Conservation (phyloP, 2,329 filamentous ascomycete species). For the Mycosphaerelloides madeirae region DNA sequence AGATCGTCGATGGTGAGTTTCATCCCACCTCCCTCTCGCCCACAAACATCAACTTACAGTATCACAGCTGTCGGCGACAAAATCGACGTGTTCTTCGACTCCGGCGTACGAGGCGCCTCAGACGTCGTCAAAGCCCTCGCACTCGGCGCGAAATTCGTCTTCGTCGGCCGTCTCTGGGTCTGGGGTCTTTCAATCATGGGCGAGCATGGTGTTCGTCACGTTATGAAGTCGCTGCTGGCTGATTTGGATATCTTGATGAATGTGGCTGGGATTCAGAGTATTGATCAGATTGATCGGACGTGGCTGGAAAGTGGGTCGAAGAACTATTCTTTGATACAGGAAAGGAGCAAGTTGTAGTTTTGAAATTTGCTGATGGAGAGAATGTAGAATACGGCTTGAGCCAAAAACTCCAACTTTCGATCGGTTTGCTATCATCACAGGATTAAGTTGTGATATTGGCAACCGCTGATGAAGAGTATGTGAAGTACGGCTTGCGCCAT, state of each 20-base stretch:
- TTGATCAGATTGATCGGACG: constrained; percentile 48
- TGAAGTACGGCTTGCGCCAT: too few relatives aligned
- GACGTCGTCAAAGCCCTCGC: constrained; percentile 60
- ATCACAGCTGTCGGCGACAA: constrained; percentile 45
- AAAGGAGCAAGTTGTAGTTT: constrained; percentile 21
- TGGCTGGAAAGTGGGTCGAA: constrained; percentile 28
- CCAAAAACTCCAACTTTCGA: too few relatives aligned
- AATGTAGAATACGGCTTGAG: too few relatives aligned
- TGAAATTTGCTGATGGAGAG: too few relatives aligned
- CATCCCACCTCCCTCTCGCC: neutral
- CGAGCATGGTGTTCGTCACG: constrained; percentile 57
- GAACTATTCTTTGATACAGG: constrained; percentile 21
- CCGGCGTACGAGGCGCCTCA: constrained; percentile 52
- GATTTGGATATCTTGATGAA: constrained; percentile 61
- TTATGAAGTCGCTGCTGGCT: constrained; percentile 57
- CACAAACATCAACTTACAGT: constrained; percentile 10
- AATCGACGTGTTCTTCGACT: constrained; percentile 57
- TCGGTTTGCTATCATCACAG: too few relatives aligned
- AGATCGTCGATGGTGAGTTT: constrained; percentile 47
- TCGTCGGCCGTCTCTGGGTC: constrained; percentile 57
- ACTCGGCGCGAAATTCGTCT: constrained; percentile 58
- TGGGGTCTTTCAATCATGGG: constrained; percentile 58
- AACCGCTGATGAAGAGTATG: too few relatives aligned
- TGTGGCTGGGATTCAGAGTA: constrained; percentile 51
- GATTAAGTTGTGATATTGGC: too few relatives aligned